Base-by-base conservation (phyloP, 495 filamentous ascomycete species). In the Cairneyella variabilis region DNA sequence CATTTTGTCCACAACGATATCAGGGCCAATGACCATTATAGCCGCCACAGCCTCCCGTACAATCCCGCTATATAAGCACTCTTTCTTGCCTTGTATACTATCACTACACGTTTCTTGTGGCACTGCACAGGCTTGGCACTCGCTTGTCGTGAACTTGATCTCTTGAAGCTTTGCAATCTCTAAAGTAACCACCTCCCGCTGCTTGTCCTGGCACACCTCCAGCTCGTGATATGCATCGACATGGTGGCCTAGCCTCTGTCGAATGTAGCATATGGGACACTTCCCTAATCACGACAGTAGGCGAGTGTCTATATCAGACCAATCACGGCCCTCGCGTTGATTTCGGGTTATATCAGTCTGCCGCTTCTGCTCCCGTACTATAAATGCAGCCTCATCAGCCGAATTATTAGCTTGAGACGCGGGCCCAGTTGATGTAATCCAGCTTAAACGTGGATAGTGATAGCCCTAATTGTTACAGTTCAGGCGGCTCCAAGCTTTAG, bases 11-110 rank as follows among this genome's bases (percentile, higher is more conserved):
- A 32, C 25, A 7, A 48, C 26, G 18, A 16, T 18, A 48, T 32
- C 26, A 26, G 44, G 44, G 44, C 44, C 26, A 48, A 48, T 21
- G 18, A 48, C 44, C 16, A 48, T 48, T 21, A 48, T 48, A 48
- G 44, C 44, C 32, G 26, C 44, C 16, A 48, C 44, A 34, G 44
- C 44, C 44, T 48, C 25, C 28, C 44, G 44, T 3, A 48, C 26
- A 34, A 48, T 21, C 44, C 44, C 44, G 12, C 18, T 16, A 48
- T 48, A 48, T 34, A 48, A 32, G 23, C 26, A 48, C 44, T 48
- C 18, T 28, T 48, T 16, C 32, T 48, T 48, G 26, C 27, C 26
- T 48, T 48, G n/a, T 26, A 32, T 32, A 21, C 44, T 48, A 28
- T 48, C 25, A 12, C 18, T 11, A 26, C 25, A 48, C 25, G 44